A percentile compares a stretch with the other conserved stretches of the same genome.
These are phyloP conservation scores for Eucalyptus sp. DNA, from an alignment of 345 rosid species.

Conservation along the genomic window DNA sequence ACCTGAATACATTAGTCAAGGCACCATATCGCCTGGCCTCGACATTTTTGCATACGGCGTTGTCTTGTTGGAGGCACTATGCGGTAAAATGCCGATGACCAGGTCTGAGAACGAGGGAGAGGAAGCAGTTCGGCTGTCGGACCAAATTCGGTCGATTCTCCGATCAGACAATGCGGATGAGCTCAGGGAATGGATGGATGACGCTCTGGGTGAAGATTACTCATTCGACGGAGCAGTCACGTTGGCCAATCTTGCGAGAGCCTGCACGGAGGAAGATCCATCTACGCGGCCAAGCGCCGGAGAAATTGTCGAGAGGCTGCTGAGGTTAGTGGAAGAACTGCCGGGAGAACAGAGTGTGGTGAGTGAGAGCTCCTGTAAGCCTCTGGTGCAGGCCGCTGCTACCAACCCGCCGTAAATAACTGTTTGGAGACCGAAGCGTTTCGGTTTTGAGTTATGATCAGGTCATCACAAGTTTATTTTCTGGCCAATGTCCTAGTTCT, in stretches of 20 bases:
- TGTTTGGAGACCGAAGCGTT: neutral
- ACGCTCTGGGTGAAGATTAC: slow-evolving; percentile 64
- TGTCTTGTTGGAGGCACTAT: slow-evolving; percentile 54
- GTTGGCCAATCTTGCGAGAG: slow-evolving; percentile 53
- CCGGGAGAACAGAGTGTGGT: slow-evolving; percentile 22
- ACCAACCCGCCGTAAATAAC: neutral
- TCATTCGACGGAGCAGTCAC: slow-evolving; percentile 51
- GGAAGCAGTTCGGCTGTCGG: slow-evolving; percentile 20
- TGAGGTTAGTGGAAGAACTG: slow-evolving; percentile 45
- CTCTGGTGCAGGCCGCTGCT: slow-evolving; percentile 35
- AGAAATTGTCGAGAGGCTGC: slow-evolving; percentile 61
- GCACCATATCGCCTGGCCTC: slow-evolving; percentile 28
- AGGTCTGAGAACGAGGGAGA: slow-evolving; percentile 19
- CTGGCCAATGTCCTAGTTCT: neutral
- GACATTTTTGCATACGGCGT: slow-evolving; percentile 74
- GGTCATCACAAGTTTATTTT: neutral
- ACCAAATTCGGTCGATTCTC: slow-evolving; percentile 28
- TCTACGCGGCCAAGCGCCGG: slow-evolving; percentile 57
- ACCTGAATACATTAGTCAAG: slow-evolving; percentile 49
- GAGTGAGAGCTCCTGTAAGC: slow-evolving; percentile 64
- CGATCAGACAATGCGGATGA: slow-evolving; percentile 34
- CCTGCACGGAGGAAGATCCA: slow-evolving; percentile 61
- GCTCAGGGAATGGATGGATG: slow-evolving; percentile 64
- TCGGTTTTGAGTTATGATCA: neutral
- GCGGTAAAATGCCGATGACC: slow-evolving; percentile 50